Evolutionary conservation across 148 eudicot genomes (phyloP), one percentile per base, ranked within the genome.

Genomic region (Camellia granthamiana): DNA sequence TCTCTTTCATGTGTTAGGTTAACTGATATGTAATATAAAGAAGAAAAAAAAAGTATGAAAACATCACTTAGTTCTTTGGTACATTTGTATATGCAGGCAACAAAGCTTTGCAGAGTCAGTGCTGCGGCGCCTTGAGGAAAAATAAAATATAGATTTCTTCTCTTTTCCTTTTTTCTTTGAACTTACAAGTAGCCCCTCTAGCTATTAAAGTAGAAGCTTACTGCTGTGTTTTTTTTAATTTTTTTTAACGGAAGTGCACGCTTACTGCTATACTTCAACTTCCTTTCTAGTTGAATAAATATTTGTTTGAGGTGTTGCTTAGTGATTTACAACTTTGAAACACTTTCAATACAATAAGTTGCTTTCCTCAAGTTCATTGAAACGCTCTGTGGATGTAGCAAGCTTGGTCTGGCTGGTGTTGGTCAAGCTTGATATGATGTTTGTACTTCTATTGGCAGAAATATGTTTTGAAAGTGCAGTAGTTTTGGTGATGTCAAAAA

Each of bases 21-120:
- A 68, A 30, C 38, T 6, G 6, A 16, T 9, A 69, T 55, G 47
- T 54, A 5, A 18, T 11, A 42, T 54, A 47, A 60, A 72, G 70
- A 38, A 51, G 15, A 8, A 52, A 51, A 23, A 8, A 52, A 43
- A 44, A 65, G 42, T 12, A 12, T 59, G 8, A 13, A 2, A 72
- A 19, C 38, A 13, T 49, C 42, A 15, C 51, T 7, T 7, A 56
- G 3, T 44, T 58, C 23, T 8, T 30, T 77, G 78, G 62, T 52
- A 67, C 9, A 64, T 70, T 72, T 21, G 41, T 52, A 63, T 60
- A 54, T 84, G 86, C 93, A 92, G 97, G 95, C 98, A 94, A 79
- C 90, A 94, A 83, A 87, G 90, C 79, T 94, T 92, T 80, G 94
- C 94, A 9, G 91, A 92, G 47, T 88, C 93, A 19, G 84, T 94